These are phyloP conservation scores for Oryza meridionalis DNA, from an alignment of 176 grass and related monocot genomes.

Conservation along the genomic window DNA sequence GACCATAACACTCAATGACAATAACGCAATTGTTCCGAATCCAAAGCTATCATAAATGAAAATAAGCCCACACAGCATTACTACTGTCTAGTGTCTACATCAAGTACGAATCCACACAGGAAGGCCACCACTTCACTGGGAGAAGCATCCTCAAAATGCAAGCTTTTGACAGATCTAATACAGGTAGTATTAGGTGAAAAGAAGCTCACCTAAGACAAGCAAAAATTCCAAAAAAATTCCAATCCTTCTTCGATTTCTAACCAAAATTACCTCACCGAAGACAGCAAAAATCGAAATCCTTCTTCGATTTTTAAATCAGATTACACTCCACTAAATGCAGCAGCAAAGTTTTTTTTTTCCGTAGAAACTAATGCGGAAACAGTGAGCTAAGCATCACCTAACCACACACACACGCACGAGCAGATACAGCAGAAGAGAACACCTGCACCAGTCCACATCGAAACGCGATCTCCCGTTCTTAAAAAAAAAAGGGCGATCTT, in stretches of 20 bases:
- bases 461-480: conserved; percentile 36
- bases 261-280: not conserved
- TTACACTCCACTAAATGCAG: not conserved
- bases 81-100: not conserved
- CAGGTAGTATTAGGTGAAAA: conserved; percentile 3
- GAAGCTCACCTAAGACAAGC: not conserved
- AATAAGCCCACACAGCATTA: conserved; percentile 4
- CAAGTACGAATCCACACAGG: conserved; percentile 28
- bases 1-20: not conserved
- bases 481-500: conserved; percentile 20
- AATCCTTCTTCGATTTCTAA: not conserved
- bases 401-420: conserved; percentile 24
- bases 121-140: not conserved
- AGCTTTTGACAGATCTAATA: conserved; percentile 10
- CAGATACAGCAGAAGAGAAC: not conserved
- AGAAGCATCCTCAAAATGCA: not conserved
- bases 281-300: not conserved
- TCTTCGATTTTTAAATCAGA: not conserved
- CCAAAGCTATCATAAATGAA: conserved; percentile 31
- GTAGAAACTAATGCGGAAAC: not conserved
- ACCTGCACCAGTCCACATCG: conserved; percentile 23
- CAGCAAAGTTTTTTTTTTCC: too few species aligned
- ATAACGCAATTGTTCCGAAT: conserved; percentile 7
- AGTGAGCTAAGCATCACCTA: conserved; percentile 22
- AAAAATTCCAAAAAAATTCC: not conserved